Evolutionary conservation across 352 stramenopile species (phyloP), one percentile per base, ranked within the genome.

Genomic region (Phytophthora uliginosa): DNA sequence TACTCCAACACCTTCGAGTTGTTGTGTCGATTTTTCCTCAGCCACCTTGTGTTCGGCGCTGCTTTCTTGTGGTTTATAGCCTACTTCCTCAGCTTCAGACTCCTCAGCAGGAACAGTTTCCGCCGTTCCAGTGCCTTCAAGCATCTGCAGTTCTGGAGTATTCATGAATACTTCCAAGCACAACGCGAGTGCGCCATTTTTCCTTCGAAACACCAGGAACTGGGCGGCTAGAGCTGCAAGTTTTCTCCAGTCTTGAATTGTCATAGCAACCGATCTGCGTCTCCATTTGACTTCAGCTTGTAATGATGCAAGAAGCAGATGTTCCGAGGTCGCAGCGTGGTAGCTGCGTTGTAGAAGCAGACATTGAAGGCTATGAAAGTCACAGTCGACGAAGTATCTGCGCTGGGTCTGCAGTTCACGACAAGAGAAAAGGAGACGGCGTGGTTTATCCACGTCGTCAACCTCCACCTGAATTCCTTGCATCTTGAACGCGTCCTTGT

Each of bases 391-490:
- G 24, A 74, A 82, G 34, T 89, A 91, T 24, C 62, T 69, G 2
- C 76, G 79, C 12, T 76, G 82, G 6, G 82, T 78, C 26, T 91
- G 76, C 2, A 83, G 54, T 47, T 93, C 81, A 28, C 74, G 71
- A 28, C 73, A 90, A 2, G 83, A 91, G 53, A 91, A 91, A 47
- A 86, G 71, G 2, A 93, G 66, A 4, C 82, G 73, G 2, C 70
- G 69, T 22, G 86, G 81, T 8, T 76, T 68, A 15, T 73, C 52
- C 24, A 84, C 62, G 36, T 81, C 42, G 38, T 93, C 81, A 1
- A 88, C 57, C 42, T 90, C 75, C 13, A 90, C 64, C 4, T 81
- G 79, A 10, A 93, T 9, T 1, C 76, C 75, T 42, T 79, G 36
- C 20, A 84, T 74, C 4, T 59, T 70, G 2, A 89, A 65, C 7